A percentile compares a stretch with the other conserved stretches of the same genome.
Conservation (phyloP, 2,329 filamentous ascomycete species). For the Fusarium pininemorale region DNA sequence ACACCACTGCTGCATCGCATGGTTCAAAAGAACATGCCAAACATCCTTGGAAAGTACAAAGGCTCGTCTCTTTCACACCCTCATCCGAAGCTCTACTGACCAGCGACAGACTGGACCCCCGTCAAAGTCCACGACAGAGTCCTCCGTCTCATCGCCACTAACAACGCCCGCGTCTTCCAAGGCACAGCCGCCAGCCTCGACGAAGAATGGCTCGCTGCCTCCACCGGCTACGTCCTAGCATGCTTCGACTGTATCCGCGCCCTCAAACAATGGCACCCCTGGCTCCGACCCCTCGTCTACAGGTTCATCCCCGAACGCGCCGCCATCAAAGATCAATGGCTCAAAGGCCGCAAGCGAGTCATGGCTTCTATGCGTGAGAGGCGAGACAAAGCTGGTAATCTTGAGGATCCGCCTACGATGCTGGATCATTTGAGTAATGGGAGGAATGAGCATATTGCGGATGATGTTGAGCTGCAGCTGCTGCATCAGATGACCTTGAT, state of each 20-base stretch:
- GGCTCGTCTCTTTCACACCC: accelerated
- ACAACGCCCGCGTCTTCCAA: conserved; percentile 16
- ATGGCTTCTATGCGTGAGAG: not conserved
- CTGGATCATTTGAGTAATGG: conserved; percentile 12
- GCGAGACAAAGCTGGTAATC: not conserved
- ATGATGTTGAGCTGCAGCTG: conserved; percentile 9
- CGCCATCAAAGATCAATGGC: conserved; percentile 14
- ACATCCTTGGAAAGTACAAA: not conserved
- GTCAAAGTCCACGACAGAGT: conserved; percentile 7
- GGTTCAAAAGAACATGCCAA: conserved; percentile 9
- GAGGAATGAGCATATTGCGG: not conserved
- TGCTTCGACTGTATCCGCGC: conserved; percentile 18
- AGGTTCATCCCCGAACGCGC: conserved; percentile 8
- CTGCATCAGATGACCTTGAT: conserved; percentile 19
- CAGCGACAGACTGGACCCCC: not conserved
- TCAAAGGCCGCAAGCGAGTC: conserved; percentile 2
- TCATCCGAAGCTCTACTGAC: accelerated
- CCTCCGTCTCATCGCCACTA: conserved; percentile 5
- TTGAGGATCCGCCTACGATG: not conserved
- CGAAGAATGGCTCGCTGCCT: conserved; percentile 7
- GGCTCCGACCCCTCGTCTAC: conserved; percentile 5
- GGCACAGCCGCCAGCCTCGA: conserved; percentile 11
- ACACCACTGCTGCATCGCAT: not conserved
- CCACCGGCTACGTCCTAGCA: conserved; percentile 5
- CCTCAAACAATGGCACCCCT: conserved; percentile 20